Evolutionary conservation across 805 yeast genomes (phyloP).

Genomic region (Kodamaea laetipori): DNA sequence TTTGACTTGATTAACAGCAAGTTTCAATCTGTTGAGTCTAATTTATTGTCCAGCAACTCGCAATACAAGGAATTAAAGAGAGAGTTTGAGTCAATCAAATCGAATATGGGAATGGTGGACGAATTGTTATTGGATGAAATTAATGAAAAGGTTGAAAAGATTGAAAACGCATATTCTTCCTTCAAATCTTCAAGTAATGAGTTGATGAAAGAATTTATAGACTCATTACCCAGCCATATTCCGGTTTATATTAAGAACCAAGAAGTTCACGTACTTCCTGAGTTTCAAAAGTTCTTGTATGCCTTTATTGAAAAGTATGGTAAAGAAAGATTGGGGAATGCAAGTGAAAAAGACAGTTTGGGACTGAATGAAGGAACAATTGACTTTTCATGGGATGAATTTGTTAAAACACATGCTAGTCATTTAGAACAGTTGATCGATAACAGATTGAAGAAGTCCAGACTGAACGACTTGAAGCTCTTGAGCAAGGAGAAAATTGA

Average conservation of each 20-base stretch:
- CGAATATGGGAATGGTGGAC: slow-evolving; percentile 14
- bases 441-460: slow-evolving; percentile 4
- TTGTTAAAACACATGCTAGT: slow-evolving; percentile 23
- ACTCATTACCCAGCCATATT: slow-evolving; percentile 30
- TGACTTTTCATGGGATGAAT: slow-evolving; percentile 25
- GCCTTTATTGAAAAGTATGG: slow-evolving; percentile 33
- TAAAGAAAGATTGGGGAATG: slow-evolving; percentile 10
- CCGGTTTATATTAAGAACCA: slow-evolving; percentile 36
- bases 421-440: slow-evolving; percentile 22
- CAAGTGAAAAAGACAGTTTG: neutral
- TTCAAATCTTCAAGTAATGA: slow-evolving; percentile 18
- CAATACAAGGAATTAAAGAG: slow-evolving; percentile 14
- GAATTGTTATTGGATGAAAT: slow-evolving; percentile 19
- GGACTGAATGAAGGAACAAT: neutral
- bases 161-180: slow-evolving; percentile 17
- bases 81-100: slow-evolving; percentile 19
- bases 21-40: slow-evolving; percentile 14
- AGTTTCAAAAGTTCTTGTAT: slow-evolving; percentile 38
- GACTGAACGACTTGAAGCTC: slow-evolving; percentile 14
- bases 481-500: slow-evolving; percentile 28
- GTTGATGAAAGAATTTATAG: slow-evolving; percentile 22
- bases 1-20: slow-evolving; percentile 20
- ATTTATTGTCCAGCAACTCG: slow-evolving; percentile 6
- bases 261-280: slow-evolving; percentile 41
- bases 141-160: slow-evolving; percentile 17